Evolutionary conservation across 805 yeast species (phyloP), one percentile per base, ranked within the genome.

Genomic region (Teunomyces tritomae): DNA sequence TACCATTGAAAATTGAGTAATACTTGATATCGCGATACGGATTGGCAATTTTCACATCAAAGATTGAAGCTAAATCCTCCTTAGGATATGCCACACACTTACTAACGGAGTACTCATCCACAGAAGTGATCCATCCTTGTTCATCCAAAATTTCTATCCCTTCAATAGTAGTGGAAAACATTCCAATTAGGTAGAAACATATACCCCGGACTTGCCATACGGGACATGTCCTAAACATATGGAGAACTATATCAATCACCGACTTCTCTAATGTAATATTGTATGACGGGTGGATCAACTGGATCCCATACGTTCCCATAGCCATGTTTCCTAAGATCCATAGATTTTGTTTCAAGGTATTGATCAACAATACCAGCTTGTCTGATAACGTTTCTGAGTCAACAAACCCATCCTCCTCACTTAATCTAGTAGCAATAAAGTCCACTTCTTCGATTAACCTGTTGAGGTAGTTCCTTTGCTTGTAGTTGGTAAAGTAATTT

Each of bases 291-390:
- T 68, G 73, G 7, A 73, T 52, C 7, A 72, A 52, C 45, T 69
- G 73, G 17, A 86, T 82, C 0, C 97, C 97, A 44, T 76, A 68
- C 8, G 78, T 77, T 1, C 89, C 79, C 0, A 90, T 79, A 1
- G 91, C 91, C 28, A 91, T 82, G 57, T 84, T 83, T 0, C 97
- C 97, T 29, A 89, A 73, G 1, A 95, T 84, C 97, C 97, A 92
- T 30, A 92, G 57, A 29, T 85, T 80, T 8, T 91, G 87, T 59
- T 88, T 89, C 24, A 92, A 63, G 4, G 43, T 46, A n/a, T 43
- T 46, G 13, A 53, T 34, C 11, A 54, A 44, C 14, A 7, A 70
- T 29, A 14, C 71, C 49, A 14, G 67, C 65, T 5, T 73, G 72
- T 60, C 61, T 8, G 44, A 47, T 17, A 48, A 46, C 8, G 52